Percentiles rank a stretch among this genome's conserved stretches.
Conservation (phyloP, 148 eudicot species). For the Chenopodium suecicum region DNA sequence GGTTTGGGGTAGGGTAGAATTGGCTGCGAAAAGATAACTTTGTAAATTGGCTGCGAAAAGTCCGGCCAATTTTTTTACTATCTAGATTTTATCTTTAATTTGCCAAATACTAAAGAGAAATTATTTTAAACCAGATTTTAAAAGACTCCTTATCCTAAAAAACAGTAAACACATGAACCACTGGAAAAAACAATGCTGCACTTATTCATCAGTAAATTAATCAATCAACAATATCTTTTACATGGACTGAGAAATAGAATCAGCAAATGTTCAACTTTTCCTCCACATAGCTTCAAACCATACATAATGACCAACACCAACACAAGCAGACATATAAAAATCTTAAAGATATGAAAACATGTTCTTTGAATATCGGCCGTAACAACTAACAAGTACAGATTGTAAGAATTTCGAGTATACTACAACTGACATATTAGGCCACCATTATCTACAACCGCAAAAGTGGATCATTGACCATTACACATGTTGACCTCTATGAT, state of each 20-base stretch:
- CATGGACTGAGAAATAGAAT: not conserved
- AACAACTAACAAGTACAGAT: too few species aligned
- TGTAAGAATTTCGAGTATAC: too few species aligned
- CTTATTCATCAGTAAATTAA: not conserved
- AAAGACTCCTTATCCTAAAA: not conserved
- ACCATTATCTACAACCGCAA: too few species aligned
- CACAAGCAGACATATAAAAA: not conserved
- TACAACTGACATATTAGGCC: too few species aligned
- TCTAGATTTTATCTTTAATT: not conserved
- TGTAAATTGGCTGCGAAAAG: not conserved
- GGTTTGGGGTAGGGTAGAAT: not conserved
- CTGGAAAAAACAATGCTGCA: not conserved
- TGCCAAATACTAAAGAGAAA: not conserved
- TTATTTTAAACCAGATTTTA: not conserved
- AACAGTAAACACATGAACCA: not conserved
- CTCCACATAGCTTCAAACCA: not conserved
- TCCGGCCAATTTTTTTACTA: not conserved
- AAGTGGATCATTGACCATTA: too few species aligned
- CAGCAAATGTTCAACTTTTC: not conserved
- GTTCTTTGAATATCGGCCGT: not conserved
- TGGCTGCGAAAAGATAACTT: not conserved
- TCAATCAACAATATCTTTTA: not conserved
- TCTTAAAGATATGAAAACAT: not conserved
- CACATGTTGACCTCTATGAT: too few species aligned
- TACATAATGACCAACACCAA: not conserved